These are phyloP conservation scores for Plasmodium berghei DNA, from an alignment of 169 alveolate genomes.

Conservation along the genomic window DNA sequence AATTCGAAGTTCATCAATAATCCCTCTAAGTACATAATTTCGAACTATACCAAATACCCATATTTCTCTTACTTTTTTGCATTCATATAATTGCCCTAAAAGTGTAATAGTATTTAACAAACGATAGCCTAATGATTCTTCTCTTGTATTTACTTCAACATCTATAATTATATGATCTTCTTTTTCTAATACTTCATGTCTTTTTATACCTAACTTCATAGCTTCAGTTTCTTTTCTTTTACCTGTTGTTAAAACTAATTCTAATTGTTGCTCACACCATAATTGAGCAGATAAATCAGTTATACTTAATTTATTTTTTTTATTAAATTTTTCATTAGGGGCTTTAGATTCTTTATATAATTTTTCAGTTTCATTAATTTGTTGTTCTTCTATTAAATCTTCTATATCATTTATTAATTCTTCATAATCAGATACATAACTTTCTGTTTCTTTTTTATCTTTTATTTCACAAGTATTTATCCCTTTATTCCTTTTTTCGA, in stretches of 20 bases:
- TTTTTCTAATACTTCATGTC: constrained; percentile 87
- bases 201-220: constrained; percentile 84
- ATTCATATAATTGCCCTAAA: constrained; percentile 78
- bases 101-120: constrained; percentile 82
- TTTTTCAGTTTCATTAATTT: constrained; percentile 75
- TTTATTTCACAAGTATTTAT: background rate
- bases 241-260: constrained; percentile 84
- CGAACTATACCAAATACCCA: constrained; percentile 84
- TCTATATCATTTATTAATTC: constrained; percentile 60
- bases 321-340: constrained; percentile 77
- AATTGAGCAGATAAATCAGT: constrained; percentile 86
- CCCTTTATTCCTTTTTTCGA: constrained; percentile 13
- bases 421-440: constrained; percentile 47
- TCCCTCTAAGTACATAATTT: constrained; percentile 84
- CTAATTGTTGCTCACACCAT: constrained; percentile 89
- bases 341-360: constrained; percentile 64
- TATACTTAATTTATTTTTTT: constrained; percentile 84
- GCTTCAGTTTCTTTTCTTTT: constrained; percentile 84
- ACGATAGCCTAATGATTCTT: constrained; percentile 85
- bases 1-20: constrained; percentile 85
- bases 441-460: constrained; percentile 2
- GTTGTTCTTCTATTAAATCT: constrained; percentile 69
- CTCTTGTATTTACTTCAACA: constrained; percentile 84
- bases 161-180: constrained; percentile 86
- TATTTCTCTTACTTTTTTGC: constrained; percentile 85